Percentiles rank a stretch among this genome's conserved stretches.
These are phyloP conservation scores for Fragaria iinumae DNA, from an alignment of 306 rosid species.

Conservation along the genomic window DNA sequence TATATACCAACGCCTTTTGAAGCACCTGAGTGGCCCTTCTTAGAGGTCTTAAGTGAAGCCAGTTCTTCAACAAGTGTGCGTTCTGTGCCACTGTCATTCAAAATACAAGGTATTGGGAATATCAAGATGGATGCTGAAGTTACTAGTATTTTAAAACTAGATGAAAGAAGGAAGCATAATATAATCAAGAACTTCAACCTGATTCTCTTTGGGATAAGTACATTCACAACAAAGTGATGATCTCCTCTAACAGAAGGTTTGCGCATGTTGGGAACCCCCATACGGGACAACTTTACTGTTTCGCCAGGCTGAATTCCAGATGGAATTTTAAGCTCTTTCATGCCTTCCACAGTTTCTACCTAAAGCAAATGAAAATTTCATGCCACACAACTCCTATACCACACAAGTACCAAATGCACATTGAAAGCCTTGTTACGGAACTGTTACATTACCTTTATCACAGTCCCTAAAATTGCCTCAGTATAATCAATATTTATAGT, in stretches of 20 bases:
- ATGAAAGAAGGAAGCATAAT: neutral
- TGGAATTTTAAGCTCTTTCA: conserved; percentile 70
- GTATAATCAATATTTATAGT: conserved; percentile 68
- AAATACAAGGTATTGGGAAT: neutral
- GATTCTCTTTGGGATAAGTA: conserved; percentile 71
- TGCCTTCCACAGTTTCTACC: conserved; percentile 94
- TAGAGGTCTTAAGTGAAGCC: conserved; percentile 58
- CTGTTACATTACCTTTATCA: conserved; percentile 50
- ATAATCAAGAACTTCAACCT: conserved; percentile 47
- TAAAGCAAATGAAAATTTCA: conserved; percentile 29
- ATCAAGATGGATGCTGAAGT: conserved; percentile 12
- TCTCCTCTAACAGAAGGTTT: conserved; percentile 79
- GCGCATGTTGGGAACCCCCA: conserved; percentile 85
- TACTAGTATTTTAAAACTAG: conserved; percentile 1
- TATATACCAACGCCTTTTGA: conserved; percentile 36
- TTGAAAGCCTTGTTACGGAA: neutral
- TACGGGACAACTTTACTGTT: conserved; percentile 51
- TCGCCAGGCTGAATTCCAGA: conserved; percentile 90
- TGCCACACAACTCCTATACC: conserved; percentile 19
- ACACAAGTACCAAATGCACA: neutral
- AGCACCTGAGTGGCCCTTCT: conserved; percentile 32
- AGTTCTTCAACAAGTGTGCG: conserved; percentile 62
- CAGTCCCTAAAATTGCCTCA: conserved; percentile 84
- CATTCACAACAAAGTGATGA: conserved; percentile 79
- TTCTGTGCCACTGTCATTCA: conserved; percentile 49